Evolutionary conservation across 129 eudicot genomes (phyloP).

Genomic region (Tagetes patula): DNA sequence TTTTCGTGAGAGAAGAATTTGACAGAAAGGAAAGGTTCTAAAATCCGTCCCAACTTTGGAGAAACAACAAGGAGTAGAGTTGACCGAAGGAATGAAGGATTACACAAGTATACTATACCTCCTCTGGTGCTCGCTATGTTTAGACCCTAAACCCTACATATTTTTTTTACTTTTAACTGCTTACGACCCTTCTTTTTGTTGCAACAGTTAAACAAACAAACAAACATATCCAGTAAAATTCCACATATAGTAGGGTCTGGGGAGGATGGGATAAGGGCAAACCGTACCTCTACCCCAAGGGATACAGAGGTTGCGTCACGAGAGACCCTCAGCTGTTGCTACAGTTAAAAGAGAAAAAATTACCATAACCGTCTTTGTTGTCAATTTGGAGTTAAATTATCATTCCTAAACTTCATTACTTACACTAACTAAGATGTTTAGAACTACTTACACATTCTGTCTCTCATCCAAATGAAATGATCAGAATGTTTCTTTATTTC

Average conservation of each 20-base stretch:
- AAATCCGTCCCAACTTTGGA: too few species aligned
- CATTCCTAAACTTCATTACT: not conserved
- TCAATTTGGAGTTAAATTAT: not conserved
- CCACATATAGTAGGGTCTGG: too few species aligned
- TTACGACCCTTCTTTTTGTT: not conserved
- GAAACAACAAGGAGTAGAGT: too few species aligned
- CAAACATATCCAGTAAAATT: too few species aligned
- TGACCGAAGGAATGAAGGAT: too few species aligned
- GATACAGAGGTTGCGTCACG: too few species aligned
- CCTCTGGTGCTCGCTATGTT: not conserved
- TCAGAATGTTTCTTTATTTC: not conserved
- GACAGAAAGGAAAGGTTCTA: too few species aligned
- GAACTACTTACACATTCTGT: not conserved
- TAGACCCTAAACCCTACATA: not conserved
- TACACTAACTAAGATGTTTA: not conserved
- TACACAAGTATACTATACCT: too few species aligned
- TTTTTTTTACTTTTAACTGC: not conserved
- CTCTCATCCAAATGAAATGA: conserved; percentile 5
- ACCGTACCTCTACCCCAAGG: too few species aligned
- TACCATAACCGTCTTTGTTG: not conserved
- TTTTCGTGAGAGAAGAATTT: too few species aligned
- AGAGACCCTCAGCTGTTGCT: not conserved
- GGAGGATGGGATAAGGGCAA: too few species aligned
- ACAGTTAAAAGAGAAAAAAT: not conserved
- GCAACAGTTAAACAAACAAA: too few species aligned